These are phyloP conservation scores for Ophiostoma pallidulum DNA, from an alignment of 2,329 filamentous ascomycete species.

Conservation along the genomic window DNA sequence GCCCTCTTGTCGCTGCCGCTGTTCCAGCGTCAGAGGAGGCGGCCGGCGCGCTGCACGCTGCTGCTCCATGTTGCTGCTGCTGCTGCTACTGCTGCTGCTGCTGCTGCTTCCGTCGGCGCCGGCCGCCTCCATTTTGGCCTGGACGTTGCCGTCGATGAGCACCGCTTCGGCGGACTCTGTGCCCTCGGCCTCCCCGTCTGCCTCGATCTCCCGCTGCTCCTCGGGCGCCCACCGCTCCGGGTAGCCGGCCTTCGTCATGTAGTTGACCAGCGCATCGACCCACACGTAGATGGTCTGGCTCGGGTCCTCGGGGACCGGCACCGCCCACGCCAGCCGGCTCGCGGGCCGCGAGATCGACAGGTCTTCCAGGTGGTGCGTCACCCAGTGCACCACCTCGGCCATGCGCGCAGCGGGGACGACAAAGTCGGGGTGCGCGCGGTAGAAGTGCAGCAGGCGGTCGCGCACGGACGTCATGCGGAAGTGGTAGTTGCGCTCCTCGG, in stretches of 20 bases:
- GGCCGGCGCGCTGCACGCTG: too few species aligned
- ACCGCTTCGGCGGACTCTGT: background rate
- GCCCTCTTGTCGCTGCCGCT: constrained; percentile 21
- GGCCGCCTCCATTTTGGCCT: background rate
- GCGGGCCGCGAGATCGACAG: constrained; percentile 74
- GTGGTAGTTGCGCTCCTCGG: constrained; percentile 87
- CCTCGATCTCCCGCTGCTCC: constrained; percentile 2
- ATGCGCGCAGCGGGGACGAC: constrained; percentile 64
- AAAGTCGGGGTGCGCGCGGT: constrained; percentile 66
- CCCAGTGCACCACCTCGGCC: constrained; percentile 69
- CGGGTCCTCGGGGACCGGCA: constrained; percentile 74
- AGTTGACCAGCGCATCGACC: constrained; percentile 93
- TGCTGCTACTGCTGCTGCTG: too few species aligned
- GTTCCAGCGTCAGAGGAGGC: constrained; percentile 31
- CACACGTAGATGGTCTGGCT: constrained; percentile 95
- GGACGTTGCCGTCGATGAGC: constrained; percentile 4
- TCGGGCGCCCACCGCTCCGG: constrained; percentile 56
- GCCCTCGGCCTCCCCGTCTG: constrained; percentile 1
- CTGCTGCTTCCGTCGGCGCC: too few species aligned
- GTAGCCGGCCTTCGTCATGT: constrained; percentile 80
- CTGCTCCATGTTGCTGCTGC: too few species aligned
- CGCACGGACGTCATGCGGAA: constrained; percentile 80
- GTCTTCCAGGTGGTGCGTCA: constrained; percentile 70
- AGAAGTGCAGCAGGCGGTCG: constrained; percentile 71
- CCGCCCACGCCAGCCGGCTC: constrained; percentile 74